Conservation (phyloP, 345 rosid species). For the Salix brachista region DNA sequence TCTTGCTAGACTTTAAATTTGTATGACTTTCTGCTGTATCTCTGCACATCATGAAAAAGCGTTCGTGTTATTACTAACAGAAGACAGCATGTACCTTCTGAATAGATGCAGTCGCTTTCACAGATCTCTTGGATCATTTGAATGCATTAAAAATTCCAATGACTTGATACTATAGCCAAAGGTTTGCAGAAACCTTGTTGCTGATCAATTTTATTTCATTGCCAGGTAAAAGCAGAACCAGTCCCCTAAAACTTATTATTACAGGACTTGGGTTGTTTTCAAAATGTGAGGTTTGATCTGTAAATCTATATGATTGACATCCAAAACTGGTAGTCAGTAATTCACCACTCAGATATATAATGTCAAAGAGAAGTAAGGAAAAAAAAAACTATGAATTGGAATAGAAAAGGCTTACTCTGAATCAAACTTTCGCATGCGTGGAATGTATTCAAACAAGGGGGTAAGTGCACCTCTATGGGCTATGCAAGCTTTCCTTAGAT, state of each 20-base stretch:
- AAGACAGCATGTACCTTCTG: not conserved
- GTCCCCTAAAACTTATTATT: not conserved
- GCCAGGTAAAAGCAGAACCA: not conserved
- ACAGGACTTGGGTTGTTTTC: not conserved
- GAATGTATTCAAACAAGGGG: constrained; percentile 68
- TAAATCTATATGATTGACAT: not conserved
- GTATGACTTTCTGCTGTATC: constrained; percentile 31
- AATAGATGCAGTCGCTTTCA: not conserved
- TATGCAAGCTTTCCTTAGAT: constrained; percentile 81
- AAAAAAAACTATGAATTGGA: not conserved
- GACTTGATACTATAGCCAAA: not conserved
- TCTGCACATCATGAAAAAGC: constrained; percentile 39
- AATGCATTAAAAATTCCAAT: not conserved
- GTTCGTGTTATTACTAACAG: not conserved
- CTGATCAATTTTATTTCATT: not conserved
- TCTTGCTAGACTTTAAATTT: constrained; percentile 39
- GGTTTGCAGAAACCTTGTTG: not conserved
- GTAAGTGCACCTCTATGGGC: constrained; percentile 68
- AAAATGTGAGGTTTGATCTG: not conserved
- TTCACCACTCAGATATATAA: not conserved
- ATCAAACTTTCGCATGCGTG: constrained; percentile 75
- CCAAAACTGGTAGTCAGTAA: not conserved
- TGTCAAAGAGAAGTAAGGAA: not conserved
- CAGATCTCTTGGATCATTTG: not conserved
- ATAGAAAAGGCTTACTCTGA: constrained; percentile 49